A percentile compares a stretch with the other conserved stretches of the same genome.
phyloP scores from a whole-genome alignment of 257 asterid species.

The Salvia hispanica region DNA sequence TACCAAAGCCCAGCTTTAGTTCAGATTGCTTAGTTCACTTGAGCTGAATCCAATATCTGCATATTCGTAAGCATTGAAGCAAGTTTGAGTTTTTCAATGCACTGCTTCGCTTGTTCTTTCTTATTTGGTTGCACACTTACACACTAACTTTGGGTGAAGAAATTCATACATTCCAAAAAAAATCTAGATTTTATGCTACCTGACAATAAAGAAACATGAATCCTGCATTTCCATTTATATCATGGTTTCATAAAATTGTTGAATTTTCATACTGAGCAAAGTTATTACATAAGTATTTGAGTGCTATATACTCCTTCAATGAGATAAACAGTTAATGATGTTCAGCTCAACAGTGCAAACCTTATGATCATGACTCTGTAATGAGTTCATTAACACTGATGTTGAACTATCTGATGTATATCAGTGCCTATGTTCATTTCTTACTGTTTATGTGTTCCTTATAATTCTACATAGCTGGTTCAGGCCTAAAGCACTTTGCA shows the following conservation, averaged over 20 bases:
- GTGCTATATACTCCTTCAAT: background rate
- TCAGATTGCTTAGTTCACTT: slow-evolving; percentile 5
- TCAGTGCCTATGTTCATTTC: background rate
- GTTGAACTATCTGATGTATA: background rate
- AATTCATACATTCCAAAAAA: background rate
- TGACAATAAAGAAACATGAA: background rate
- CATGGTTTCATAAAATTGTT: background rate
- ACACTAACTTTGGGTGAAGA: background rate
- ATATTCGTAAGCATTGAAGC: background rate
- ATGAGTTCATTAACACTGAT: background rate
- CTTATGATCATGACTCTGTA: too few relatives aligned
- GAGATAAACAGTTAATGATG: background rate
- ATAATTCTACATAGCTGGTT: background rate
- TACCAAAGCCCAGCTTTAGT: background rate
- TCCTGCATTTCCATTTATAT: background rate
- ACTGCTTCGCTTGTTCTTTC: background rate
- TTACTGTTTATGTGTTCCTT: background rate
- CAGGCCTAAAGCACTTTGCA: slow-evolving; percentile 5
- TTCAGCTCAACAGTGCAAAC: too few relatives aligned
- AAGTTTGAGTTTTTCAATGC: slow-evolving; percentile 4
- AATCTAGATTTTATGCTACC: background rate
- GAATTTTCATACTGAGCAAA: background rate
- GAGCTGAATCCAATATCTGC: background rate
- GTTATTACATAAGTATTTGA: background rate
- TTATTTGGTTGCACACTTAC: background rate